Evolutionary conservation across 2,329 filamentous ascomycete species (phyloP).

Genomic region (Neofusicoccum kwambonambiense): DNA sequence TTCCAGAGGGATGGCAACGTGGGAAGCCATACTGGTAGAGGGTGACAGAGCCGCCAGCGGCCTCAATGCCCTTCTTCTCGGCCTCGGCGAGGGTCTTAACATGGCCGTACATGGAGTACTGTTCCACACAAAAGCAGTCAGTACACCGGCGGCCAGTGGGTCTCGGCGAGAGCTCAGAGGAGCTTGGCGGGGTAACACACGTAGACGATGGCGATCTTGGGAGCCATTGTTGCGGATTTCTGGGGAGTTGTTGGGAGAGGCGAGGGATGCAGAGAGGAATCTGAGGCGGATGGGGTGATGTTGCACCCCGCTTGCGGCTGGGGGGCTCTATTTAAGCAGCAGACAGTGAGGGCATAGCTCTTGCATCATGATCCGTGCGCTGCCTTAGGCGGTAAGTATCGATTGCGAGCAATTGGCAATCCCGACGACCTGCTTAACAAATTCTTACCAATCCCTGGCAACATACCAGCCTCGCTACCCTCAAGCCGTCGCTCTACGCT

Average conservation of each 20-base stretch:
- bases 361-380: conserved; percentile 5
- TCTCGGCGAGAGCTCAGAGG: not conserved
- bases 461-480: not conserved
- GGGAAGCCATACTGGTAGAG: conserved; percentile 67
- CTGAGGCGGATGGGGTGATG: not conserved
- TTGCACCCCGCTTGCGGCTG: not conserved
- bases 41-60: conserved; percentile 77
- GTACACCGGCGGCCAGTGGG: not conserved
- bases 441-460: conserved; percentile 18
- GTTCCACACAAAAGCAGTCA: conserved; percentile 7
- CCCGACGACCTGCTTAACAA: conserved; percentile 17
- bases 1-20: too few species aligned
- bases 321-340: conserved; percentile 2
- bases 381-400: not conserved
- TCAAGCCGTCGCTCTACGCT: not conserved
- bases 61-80: conserved; percentile 86
- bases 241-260: not conserved
- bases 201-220: conserved; percentile 88
- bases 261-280: not conserved
- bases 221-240: conserved; percentile 63
- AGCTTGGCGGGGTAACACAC: conserved; percentile 53
- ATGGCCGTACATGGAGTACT: conserved; percentile 97
- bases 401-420: conserved; percentile 7
- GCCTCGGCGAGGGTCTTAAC: conserved; percentile 80
- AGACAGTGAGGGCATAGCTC: not conserved